Percentiles rank a stretch among this genome's conserved stretches.
phyloP scores from a whole-genome alignment of 202 grass and related monocot genomes.

The Panicum hallii region DNA sequence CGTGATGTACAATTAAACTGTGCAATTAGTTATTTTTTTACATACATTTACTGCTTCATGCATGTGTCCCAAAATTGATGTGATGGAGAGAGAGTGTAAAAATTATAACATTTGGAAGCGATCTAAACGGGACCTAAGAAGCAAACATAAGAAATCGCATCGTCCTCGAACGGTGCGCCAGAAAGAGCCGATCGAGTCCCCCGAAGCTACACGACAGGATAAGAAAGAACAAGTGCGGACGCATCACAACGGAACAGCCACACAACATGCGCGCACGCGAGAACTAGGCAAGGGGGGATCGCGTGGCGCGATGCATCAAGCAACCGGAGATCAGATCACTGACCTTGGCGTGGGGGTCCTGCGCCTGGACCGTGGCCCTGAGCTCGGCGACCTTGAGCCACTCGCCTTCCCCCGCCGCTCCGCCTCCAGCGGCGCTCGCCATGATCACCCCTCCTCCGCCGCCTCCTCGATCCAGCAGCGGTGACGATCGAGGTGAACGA shows the following conservation, averaged over 20 bases:
- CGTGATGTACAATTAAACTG: too few species aligned
- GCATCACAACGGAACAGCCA: not conserved
- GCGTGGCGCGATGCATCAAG: not conserved
- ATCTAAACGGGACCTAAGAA: too few species aligned
- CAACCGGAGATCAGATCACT: not conserved
- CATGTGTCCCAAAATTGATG: too few species aligned
- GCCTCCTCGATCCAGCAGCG: not conserved
- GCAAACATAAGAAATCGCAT: not conserved
- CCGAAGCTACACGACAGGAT: not conserved
- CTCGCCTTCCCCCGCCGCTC: slow-evolving; percentile 48
- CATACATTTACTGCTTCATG: too few species aligned
- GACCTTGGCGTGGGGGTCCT: slow-evolving; percentile 67
- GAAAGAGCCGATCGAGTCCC: not conserved
- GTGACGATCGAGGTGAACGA: not conserved
- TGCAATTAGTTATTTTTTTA: too few species aligned
- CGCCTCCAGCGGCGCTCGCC: slow-evolving; percentile 21
- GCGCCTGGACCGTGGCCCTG: slow-evolving; percentile 53
- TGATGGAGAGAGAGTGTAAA: too few species aligned
- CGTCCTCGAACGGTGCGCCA: not conserved
- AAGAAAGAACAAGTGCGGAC: not conserved
- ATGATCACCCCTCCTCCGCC: not conserved
- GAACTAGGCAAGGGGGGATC: not conserved
- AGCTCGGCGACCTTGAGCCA: slow-evolving; percentile 63
- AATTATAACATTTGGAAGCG: too few species aligned
- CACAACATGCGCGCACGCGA: not conserved